phyloP scores from a whole-genome alignment of 116 monocot genomes.

The Papilionanthe hybrid region DNA sequence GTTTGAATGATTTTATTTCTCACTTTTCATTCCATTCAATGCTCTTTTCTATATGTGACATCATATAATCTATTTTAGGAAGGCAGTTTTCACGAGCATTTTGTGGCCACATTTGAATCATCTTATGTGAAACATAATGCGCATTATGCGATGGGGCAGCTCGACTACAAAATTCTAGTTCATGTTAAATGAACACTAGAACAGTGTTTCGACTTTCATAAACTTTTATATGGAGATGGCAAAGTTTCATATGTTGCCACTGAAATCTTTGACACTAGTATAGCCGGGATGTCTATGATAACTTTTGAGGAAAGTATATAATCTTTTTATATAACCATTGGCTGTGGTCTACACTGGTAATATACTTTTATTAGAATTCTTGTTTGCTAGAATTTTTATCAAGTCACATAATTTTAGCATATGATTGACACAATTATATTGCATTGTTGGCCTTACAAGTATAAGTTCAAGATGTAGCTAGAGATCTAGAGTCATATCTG shows the following conservation, averaged over 20 bases:
- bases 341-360: too few relatives aligned
- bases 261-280: not conserved
- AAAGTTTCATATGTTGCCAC: not conserved
- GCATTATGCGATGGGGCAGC: not conserved
- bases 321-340: not conserved
- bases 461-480: not conserved
- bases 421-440: not conserved
- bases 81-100: not conserved
- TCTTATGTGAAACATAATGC: not conserved
- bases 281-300: not conserved
- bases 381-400: not conserved
- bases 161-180: not conserved
- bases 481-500: not conserved
- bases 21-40: not conserved
- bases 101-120: not conserved
- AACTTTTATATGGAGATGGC: not conserved
- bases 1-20: not conserved
- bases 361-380: too few relatives aligned
- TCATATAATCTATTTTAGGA: not conserved
- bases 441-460: not conserved
- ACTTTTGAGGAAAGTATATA: not conserved
- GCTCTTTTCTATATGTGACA: not conserved
- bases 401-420: not conserved
- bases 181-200: not conserved
- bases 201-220: not conserved